A percentile compares a stretch with the other conserved stretches of the same genome.
phyloP scores from a whole-genome alignment of 108 stramenopile species.

The Nannochloropsis oceanica region DNA sequence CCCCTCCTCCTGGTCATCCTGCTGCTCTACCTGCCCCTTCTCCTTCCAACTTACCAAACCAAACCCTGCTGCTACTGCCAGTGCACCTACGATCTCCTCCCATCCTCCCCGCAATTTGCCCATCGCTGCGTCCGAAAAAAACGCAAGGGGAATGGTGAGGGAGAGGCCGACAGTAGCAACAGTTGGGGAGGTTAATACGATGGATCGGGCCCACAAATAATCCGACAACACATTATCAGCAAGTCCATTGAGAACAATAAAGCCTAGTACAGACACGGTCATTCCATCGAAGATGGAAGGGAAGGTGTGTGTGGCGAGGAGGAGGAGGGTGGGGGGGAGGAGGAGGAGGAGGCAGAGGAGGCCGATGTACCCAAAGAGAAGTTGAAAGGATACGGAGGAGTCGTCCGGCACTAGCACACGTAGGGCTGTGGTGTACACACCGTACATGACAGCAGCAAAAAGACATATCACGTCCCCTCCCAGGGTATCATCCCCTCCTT shows the following conservation, averaged over 20 bases:
- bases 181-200: conserved; percentile 83
- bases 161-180: conserved; percentile 87
- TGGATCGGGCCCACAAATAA: conserved; percentile 85
- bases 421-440: conserved; percentile 35
- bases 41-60: background rate
- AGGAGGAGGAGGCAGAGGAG: too few relatives aligned
- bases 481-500: background rate
- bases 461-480: conserved; percentile 11
- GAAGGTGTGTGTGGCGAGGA: too few relatives aligned
- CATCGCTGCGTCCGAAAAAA: conserved; percentile 48
- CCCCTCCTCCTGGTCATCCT: too few relatives aligned
- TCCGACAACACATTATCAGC: conserved; percentile 15
- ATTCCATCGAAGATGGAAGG: too few relatives aligned
- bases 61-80: background rate
- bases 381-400: conserved; percentile 58
- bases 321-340: too few relatives aligned
- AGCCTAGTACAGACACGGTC: too few relatives aligned
- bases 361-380: conserved; percentile 82
- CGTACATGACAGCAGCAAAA: conserved; percentile 25
- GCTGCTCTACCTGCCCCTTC: background rate
- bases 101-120: background rate
- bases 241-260: conserved; percentile 11
- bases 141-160: conserved; percentile 88
- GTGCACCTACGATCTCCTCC: background rate
- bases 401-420: conserved; percentile 16